Base-by-base conservation (phyloP, 768 basidiomycete species). In the Suillus luteus region DNA sequence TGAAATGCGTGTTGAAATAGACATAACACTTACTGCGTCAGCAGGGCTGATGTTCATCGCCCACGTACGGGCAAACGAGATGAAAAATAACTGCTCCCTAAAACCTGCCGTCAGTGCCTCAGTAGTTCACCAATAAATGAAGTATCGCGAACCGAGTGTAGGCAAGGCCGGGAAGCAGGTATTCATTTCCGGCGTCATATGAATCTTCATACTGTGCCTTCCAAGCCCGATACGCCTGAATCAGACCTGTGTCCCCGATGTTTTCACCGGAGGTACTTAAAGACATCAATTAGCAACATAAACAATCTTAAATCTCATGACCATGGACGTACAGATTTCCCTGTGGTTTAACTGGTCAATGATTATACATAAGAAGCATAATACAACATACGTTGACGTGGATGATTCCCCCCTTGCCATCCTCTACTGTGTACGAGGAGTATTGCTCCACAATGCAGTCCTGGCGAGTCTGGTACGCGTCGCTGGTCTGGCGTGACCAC, bases 51-150 rank as follows among this genome's bases (percentile, higher is more conserved):
- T 91, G 69, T 86, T 87, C 71, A 86, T 83, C 0, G 89, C 93
- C 93, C 93, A 96, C n/a, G 91, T 86, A 33, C 91, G 85, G 15
- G 86, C 95, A 70, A 92, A 96, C 2, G 93, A 85, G 62, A 98
- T 86, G 81, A 97, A 98, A 80, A 98, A 98, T 35, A 98, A 77
- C 79, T 98, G 96, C 46, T 97, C 96, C 64, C 91, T 92, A 70
- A 40, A 31, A 59, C 17, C 12, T 31, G 31, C 15, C 38, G n/a
- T 63, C n/a, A 44, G 65, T 52, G 24, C 0, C n/a, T 41, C 22
- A 57, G 19, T 5, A 43, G 5, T 46, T 57, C 19, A 58, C 31
- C 46, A 0, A 48, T 22, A 11, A 33, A 12, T 17, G 11, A 9
- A 35, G 17, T 27, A 57, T 61, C 24, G 63, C 80, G 55, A 59